Conservation (phyloP, 1,139 yeast genomes). For the Diutina mesorugosa region DNA sequence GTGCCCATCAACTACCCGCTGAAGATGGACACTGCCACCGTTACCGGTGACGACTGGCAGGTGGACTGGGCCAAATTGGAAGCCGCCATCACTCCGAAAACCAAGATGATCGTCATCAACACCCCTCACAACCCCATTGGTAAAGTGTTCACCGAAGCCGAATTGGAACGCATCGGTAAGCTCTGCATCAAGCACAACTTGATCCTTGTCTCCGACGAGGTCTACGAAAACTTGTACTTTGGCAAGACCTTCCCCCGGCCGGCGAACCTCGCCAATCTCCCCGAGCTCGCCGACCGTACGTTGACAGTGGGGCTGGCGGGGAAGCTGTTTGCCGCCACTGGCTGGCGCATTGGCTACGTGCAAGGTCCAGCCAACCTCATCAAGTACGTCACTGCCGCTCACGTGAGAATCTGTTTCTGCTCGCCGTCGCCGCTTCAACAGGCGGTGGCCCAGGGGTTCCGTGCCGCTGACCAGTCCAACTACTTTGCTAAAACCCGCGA, state of each 20-base stretch:
- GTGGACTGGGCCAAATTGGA: constrained; percentile 70
- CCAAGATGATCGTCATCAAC: constrained; percentile 78
- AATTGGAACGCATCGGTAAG: constrained; percentile 61
- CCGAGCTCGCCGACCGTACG: constrained; percentile 68
- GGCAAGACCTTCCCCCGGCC: constrained; percentile 62
- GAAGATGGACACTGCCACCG: constrained; percentile 48
- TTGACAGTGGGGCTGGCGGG: constrained; percentile 95
- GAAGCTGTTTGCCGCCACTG: constrained; percentile 93
- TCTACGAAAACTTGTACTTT: constrained; percentile 80
- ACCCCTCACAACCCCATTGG: constrained; percentile 97
- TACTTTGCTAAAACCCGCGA: constrained; percentile 62
- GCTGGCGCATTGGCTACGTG: constrained; percentile 97
- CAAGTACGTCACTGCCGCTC: constrained; percentile 77
- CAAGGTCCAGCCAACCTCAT: constrained; percentile 77
- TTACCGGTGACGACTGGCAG: constrained; percentile 78
- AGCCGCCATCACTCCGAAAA: constrained; percentile 53
- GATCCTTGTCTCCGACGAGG: constrained; percentile 81
- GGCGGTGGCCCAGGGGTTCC: constrained; percentile 72
- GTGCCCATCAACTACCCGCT: constrained; percentile 80
- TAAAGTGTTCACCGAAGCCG: constrained; percentile 67
- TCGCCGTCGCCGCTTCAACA: constrained; percentile 92
- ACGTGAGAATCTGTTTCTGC: constrained; percentile 82
- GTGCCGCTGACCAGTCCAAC: constrained; percentile 41
- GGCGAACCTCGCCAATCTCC: constrained; percentile 54
- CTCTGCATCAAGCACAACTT: constrained; percentile 76